Evolutionary conservation across 2,329 filamentous ascomycete species (phyloP).

Genomic region (Xylariaceae sp.): DNA sequence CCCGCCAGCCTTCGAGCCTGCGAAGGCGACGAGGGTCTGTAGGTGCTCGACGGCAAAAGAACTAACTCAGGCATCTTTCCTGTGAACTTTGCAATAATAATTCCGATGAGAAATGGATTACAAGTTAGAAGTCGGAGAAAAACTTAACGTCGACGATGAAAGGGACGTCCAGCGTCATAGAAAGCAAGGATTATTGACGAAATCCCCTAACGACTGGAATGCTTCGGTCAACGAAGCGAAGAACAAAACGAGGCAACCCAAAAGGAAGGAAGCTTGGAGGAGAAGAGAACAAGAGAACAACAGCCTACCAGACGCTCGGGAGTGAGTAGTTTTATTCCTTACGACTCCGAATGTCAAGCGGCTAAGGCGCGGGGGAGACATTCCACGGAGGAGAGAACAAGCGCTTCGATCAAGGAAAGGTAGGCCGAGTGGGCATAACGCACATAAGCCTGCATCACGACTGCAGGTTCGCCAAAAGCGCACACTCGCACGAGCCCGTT

Average conservation of each 20-base stretch:
- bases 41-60: constrained; percentile 49
- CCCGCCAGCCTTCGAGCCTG: constrained; percentile 60
- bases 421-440: constrained; percentile 29
- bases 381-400: constrained; percentile 29
- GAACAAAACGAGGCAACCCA: constrained; percentile 43
- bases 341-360: constrained; percentile 35
- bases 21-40: constrained; percentile 57
- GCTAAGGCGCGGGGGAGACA: constrained; percentile 35
- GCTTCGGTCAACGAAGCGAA: constrained; percentile 54
- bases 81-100: constrained; percentile 33
- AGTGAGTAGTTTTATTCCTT: constrained; percentile 41
- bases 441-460: constrained; percentile 34
- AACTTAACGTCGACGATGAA: constrained; percentile 32
- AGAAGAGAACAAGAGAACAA: constrained; percentile 31
- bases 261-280: constrained; percentile 42
- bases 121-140: constrained; percentile 23
- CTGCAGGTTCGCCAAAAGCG: constrained; percentile 36
- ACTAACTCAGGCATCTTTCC: constrained; percentile 55
- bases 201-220: constrained; percentile 48
- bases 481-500: constrained; percentile 35
- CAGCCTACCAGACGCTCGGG: constrained; percentile 34
- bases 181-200: constrained; percentile 39
- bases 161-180: constrained; percentile 43
- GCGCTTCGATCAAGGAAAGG: constrained; percentile 37
- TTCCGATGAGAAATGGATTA: constrained; percentile 28